Evolutionary conservation across 768 basidiomycete genomes (phyloP), one percentile per base, ranked within the genome.

Genomic region (Pleurotus platypus): DNA sequence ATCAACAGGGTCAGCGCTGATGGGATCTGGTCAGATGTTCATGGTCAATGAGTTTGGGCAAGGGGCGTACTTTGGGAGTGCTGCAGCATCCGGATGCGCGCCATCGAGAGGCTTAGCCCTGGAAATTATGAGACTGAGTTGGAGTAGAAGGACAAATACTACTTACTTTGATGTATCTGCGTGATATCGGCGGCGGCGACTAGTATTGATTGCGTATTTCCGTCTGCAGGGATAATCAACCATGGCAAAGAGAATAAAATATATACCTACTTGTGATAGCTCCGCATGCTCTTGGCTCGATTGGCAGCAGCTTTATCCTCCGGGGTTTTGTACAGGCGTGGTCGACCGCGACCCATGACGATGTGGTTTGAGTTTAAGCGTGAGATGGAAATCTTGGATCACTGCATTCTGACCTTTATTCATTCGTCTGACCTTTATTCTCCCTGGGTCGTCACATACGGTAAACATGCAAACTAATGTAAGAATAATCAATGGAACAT

Each of bases 261-360:
- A 18, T 46, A 4, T 12, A 54, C 46, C 1, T 61, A 64, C 63
- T 49, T 61, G 1, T 62, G 39, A 57, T 64, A 62, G 46, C 60
- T 49, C 2, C 54, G 42, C 43, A 59, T 64, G 20, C 60, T 61
- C 18, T 62, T 62, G 4, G 61, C 56, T 18, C 57, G 59, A 42
- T 61, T 59, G 9, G 63, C 60, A 11, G 43, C 58, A 1, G n/a
- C 3, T 38, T 58, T 58, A 27, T 61, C 51, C 42, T 62, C 60
- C 0, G 48, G 2, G 0, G 59, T 58, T 30, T 46, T 26, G 24
- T 64, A 62, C 11, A 56, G 51, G 16, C 39, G 40, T 12, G 12
- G 45, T 13, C 63, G 59, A 7, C 59, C 61, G 12, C n/a, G n/a
- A 43, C n/a, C n/a, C 42, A 43, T 43, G 27, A 30, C 18, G 42